Conservation (phyloP, 768 basidiomycete species). For the Xerocomus spinulosus region DNA sequence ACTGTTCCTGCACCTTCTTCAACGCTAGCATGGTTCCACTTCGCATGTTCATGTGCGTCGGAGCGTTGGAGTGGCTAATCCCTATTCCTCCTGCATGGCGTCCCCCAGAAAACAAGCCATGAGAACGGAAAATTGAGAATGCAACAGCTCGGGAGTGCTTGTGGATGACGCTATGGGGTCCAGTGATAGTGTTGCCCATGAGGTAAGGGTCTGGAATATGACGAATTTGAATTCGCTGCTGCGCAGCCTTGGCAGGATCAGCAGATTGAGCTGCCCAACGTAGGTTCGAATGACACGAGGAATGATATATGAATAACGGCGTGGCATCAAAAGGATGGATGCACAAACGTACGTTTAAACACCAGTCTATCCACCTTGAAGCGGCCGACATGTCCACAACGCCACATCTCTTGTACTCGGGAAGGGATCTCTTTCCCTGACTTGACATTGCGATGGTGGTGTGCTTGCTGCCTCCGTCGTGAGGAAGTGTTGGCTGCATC, state of each 20-base stretch:
- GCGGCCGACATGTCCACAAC: conserved; percentile 55
- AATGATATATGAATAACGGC: not conserved
- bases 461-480: conserved; percentile 21
- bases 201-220: conserved; percentile 50
- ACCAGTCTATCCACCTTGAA: conserved; percentile 54
- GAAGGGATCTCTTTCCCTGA: conserved; percentile 17
- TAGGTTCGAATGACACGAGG: not conserved
- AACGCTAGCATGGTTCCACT: conserved; percentile 60
- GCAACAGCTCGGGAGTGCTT: conserved; percentile 77
- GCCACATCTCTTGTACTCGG: conserved; percentile 57
- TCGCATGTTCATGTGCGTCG: conserved; percentile 27
- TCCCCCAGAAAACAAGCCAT: conserved; percentile 27
- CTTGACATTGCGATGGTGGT: conserved; percentile 14
- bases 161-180: conserved; percentile 68
- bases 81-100: conserved; percentile 10
- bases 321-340: conserved; percentile 15
- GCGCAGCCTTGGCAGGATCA: conserved; percentile 54
- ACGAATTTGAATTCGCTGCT: conserved; percentile 63
- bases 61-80: conserved; percentile 7
- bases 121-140: conserved; percentile 73
- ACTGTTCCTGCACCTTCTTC: conserved; percentile 72
- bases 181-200: conserved; percentile 40
- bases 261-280: conserved; percentile 31
- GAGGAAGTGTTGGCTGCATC: conserved; percentile 28
- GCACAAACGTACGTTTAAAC: conserved; percentile 32